Evolutionary conservation across 345 rosid genomes (phyloP).

Genomic region (Populus ilicifolia): DNA sequence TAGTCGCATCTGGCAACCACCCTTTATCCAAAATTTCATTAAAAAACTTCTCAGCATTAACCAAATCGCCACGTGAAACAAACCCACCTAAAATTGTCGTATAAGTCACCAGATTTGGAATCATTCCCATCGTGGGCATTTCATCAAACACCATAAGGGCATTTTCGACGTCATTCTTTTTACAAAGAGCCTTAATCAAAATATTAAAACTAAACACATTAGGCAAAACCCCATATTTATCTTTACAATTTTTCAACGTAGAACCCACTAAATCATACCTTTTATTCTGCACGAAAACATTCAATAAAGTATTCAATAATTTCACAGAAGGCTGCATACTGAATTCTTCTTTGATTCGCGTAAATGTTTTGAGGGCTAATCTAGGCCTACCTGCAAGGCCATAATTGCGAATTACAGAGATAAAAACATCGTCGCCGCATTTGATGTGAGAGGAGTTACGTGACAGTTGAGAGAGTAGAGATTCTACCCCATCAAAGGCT

Average conservation of each 20-base stretch:
- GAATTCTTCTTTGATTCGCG: constrained; percentile 53
- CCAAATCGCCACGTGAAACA: constrained; percentile 66
- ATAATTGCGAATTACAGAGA: constrained; percentile 64
- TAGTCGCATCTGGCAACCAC: constrained; percentile 79
- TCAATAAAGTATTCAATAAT: constrained; percentile 72
- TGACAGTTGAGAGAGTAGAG: constrained; percentile 50
- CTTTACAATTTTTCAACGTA: constrained; percentile 48
- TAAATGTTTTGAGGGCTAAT: constrained; percentile 48
- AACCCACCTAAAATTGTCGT: constrained; percentile 76
- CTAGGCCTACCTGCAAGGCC: constrained; percentile 67
- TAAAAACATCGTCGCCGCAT: constrained; percentile 72
- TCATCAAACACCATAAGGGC: constrained; percentile 66
- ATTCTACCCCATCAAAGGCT: constrained; percentile 60
- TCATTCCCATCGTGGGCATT: constrained; percentile 77
- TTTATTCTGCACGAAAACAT: constrained; percentile 66
- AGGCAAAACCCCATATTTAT: constrained; percentile 53
- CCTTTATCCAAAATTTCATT: constrained; percentile 63
- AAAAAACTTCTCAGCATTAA: constrained; percentile 55
- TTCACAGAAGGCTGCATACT: constrained; percentile 63
- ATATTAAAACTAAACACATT: constrained; percentile 73
- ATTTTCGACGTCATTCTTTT: constrained; percentile 53
- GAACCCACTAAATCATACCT: constrained; percentile 53
- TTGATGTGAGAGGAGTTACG: constrained; percentile 36
- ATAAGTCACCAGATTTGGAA: constrained; percentile 67
- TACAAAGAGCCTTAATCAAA: constrained; percentile 62